phyloP scores from a whole-genome alignment of 2,329 filamentous ascomycete genomes.

The Tympanopsis confertula region DNA sequence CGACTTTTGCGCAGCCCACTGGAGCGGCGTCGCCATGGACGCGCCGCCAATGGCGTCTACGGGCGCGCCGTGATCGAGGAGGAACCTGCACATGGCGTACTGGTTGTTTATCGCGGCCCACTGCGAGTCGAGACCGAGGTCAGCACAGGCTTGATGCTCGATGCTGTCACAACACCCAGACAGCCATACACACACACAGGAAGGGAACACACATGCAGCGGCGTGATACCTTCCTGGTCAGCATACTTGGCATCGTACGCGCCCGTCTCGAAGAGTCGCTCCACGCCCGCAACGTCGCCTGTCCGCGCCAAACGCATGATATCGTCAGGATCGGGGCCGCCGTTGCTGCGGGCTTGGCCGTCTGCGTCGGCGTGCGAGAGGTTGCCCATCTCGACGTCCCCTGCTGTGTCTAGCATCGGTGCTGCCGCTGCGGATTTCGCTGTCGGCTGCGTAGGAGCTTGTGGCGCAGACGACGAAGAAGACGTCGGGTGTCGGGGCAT shows the following conservation, averaged over 20 bases:
- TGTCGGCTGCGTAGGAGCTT: no score
- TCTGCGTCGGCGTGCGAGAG: no score
- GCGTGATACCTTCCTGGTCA: slow-evolving; percentile 89
- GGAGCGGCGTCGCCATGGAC: slow-evolving; percentile 84
- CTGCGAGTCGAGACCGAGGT: no score
- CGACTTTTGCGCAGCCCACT: slow-evolving; percentile 94
- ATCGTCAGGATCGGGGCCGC: no score
- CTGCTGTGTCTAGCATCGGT: no score
- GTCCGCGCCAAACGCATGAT: slow-evolving; percentile 90
- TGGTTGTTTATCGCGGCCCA: slow-evolving; percentile 99
- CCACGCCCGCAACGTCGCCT: slow-evolving; percentile 76
- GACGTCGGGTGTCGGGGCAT: no score
- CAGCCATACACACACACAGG: no score
- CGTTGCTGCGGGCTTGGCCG: no score
- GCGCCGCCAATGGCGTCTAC: slow-evolving; percentile 94
- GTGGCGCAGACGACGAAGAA: no score
- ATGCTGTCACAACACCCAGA: no score
- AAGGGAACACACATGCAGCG: slow-evolving; percentile 64
- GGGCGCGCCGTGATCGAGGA: slow-evolving; percentile 73
- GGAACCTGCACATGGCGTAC: slow-evolving; percentile 90
- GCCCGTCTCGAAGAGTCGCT: slow-evolving; percentile 76
- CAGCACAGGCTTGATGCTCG: not conserved
- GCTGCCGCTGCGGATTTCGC: no score
- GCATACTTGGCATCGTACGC: slow-evolving; percentile 72
- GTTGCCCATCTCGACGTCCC: no score